These are phyloP conservation scores for Nakazawaea ernobii DNA, from an alignment of 805 yeast species.

Conservation along the genomic window DNA sequence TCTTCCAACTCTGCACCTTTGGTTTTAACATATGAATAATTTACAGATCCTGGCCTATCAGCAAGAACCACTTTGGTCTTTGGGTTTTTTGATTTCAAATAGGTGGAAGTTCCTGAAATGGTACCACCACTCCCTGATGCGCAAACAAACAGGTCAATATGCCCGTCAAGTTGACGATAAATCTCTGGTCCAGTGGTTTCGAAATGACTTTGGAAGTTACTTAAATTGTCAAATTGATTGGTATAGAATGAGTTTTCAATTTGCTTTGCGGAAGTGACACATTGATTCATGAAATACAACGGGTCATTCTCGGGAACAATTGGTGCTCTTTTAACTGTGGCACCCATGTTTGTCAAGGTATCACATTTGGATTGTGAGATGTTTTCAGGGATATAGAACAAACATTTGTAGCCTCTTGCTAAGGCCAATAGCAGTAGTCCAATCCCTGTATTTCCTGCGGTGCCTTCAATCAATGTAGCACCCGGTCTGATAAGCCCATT, in stretches of 20 bases:
- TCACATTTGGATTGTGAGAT: constrained; percentile 71
- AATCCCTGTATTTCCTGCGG: constrained; percentile 87
- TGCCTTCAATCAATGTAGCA: constrained; percentile 76
- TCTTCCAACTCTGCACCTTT: constrained; percentile 32
- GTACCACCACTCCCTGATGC: constrained; percentile 94
- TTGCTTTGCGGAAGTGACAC: constrained; percentile 26
- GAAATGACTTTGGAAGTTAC: constrained; percentile 74
- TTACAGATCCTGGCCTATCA: constrained; percentile 41
- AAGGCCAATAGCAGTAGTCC: constrained; percentile 73
- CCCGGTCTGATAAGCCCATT: constrained; percentile 49
- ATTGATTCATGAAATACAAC: constrained; percentile 59
- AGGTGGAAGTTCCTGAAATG: constrained; percentile 74
- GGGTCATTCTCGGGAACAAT: constrained; percentile 26
- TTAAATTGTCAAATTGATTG: constrained; percentile 81
- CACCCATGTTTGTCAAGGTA: constrained; percentile 63
- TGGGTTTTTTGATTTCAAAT: constrained; percentile 40
- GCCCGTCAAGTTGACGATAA: constrained; percentile 51
- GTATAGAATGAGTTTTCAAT: constrained; percentile 27
- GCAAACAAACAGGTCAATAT: constrained; percentile 62
- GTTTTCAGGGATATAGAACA: constrained; percentile 81
- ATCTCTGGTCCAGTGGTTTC: constrained; percentile 82
- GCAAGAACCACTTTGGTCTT: constrained; percentile 26
- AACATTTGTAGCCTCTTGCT: constrained; percentile 72
- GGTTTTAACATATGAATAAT: constrained; percentile 35
- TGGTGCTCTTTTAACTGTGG: constrained; percentile 46